Evolutionary conservation across 371 early-diverging fungal genomes (phyloP).

Genomic region (Mortierella sp.): DNA sequence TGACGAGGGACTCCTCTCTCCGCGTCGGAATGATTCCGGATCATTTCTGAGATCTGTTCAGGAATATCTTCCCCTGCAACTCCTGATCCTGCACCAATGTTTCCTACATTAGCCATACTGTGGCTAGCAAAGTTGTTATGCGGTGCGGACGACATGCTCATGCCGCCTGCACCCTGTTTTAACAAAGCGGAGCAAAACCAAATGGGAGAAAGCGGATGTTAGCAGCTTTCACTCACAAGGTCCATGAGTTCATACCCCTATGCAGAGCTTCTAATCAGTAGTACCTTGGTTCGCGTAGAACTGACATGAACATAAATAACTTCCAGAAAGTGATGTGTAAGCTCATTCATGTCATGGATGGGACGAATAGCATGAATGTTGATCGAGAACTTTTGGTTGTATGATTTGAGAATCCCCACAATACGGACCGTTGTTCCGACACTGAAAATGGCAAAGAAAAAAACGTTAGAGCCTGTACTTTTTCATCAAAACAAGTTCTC

Average conservation of each 20-base stretch:
- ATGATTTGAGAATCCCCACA: slow-evolving; percentile 24
- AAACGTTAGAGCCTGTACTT: too few relatives aligned
- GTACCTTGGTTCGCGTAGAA: slow-evolving; percentile 42
- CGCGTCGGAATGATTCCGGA: slow-evolving; percentile 7
- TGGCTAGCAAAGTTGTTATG: slow-evolving; percentile 11
- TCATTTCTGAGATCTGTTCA: slow-evolving; percentile 18
- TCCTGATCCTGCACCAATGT: not conserved
- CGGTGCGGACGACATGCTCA: not conserved
- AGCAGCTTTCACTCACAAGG: not conserved
- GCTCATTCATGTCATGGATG: slow-evolving; percentile 31
- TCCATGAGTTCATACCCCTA: not conserved
- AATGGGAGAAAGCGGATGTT: not conserved
- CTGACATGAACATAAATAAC: slow-evolving; percentile 32
- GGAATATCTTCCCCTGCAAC: not conserved
- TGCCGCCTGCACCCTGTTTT: not conserved
- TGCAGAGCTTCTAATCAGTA: not conserved
- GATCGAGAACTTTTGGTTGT: slow-evolving; percentile 20
- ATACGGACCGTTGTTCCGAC: slow-evolving; percentile 31
- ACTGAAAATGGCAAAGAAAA: not conserved
- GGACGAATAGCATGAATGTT: slow-evolving; percentile 26
- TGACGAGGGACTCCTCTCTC: slow-evolving; percentile 25
- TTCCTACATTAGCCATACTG: slow-evolving; percentile 2
- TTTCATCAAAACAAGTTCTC: not conserved
- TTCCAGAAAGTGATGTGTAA: slow-evolving; percentile 43
- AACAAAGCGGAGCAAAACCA: not conserved